Percentiles rank a stretch among this genome's conserved stretches.
phyloP scores from a whole-genome alignment of 305 asterid genomes.

The Fraxinus albicans region DNA sequence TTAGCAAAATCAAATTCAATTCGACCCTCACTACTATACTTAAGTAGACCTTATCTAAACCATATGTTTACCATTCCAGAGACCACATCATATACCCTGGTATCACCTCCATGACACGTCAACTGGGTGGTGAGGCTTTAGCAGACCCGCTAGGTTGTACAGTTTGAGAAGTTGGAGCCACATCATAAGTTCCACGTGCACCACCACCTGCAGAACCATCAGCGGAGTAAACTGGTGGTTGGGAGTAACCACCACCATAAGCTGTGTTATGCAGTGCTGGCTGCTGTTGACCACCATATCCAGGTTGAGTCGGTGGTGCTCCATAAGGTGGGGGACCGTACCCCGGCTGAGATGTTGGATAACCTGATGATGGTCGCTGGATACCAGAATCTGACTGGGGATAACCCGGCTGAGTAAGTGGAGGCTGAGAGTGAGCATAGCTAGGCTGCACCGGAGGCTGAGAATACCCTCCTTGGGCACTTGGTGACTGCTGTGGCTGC shows the following conservation, averaged over 20 bases:
- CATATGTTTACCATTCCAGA: not conserved
- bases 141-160: constrained; percentile 4
- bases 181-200: constrained; percentile 3
- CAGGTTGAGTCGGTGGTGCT: constrained; percentile 10
- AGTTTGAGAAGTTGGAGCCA: constrained; percentile 1
- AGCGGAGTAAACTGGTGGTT: not conserved
- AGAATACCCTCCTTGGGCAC: constrained; percentile 5
- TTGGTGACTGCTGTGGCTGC: not conserved
- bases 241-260: constrained; percentile 19
- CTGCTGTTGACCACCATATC: constrained; percentile 17
- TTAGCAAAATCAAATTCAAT: not conserved
- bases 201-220: constrained; percentile 1
- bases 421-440: constrained; percentile 19
- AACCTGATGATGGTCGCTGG: constrained; percentile 5
- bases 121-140: constrained; percentile 16
- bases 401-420: constrained; percentile 5
- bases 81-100: not conserved
- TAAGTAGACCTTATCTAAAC: not conserved
- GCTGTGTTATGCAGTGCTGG: constrained; percentile 24
- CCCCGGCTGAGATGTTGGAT: constrained; percentile 25
- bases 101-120: not conserved
- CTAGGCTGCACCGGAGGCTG: not conserved
- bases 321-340: constrained; percentile 28
- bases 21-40: not conserved
- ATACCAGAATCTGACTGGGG: not conserved